phyloP scores from a whole-genome alignment of 768 basidiomycete genomes.

The Boletus rufocinnamomeus region DNA sequence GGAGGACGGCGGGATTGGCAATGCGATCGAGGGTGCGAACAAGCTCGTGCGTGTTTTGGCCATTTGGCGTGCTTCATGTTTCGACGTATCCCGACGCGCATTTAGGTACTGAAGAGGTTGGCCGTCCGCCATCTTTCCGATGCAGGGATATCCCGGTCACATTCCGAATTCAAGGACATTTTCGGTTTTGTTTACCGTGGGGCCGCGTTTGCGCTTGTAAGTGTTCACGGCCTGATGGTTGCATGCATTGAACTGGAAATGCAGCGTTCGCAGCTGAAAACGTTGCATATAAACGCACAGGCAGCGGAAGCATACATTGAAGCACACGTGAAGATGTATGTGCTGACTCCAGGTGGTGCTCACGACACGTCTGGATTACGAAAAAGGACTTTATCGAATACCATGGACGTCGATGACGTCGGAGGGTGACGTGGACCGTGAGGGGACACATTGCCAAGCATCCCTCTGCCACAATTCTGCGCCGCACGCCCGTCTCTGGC shows the following conservation, averaged over 20 bases:
- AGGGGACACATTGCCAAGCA: not conserved
- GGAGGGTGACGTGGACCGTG: slow-evolving; percentile 12
- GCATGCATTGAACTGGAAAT: not conserved
- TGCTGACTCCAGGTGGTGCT: slow-evolving; percentile 6
- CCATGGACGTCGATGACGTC: slow-evolving; percentile 10
- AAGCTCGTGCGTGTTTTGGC: slow-evolving; percentile 51
- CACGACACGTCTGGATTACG: slow-evolving; percentile 1
- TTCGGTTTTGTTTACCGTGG: slow-evolving; percentile 44
- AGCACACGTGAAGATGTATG: slow-evolving; percentile 41
- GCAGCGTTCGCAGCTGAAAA: slow-evolving; percentile 35
- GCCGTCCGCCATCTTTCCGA: slow-evolving; percentile 35
- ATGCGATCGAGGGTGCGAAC: slow-evolving; percentile 55
- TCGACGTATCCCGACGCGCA: not conserved
- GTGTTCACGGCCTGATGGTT: slow-evolving; percentile 8
- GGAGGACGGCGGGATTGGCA: slow-evolving; percentile 20
- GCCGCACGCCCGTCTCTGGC: not conserved
- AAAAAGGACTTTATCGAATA: not conserved
- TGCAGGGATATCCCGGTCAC: slow-evolving; percentile 37
- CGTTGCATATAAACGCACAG: slow-evolving; percentile 24
- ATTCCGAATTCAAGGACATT: slow-evolving; percentile 43
- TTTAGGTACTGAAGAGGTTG: slow-evolving; percentile 42
- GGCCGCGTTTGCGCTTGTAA: slow-evolving; percentile 42
- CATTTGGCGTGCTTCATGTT: not conserved
- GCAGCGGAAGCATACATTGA: slow-evolving; percentile 37
- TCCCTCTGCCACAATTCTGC: not conserved